phyloP scores from a whole-genome alignment of 2,329 filamentous ascomycete species.

The Nemania sp. region DNA sequence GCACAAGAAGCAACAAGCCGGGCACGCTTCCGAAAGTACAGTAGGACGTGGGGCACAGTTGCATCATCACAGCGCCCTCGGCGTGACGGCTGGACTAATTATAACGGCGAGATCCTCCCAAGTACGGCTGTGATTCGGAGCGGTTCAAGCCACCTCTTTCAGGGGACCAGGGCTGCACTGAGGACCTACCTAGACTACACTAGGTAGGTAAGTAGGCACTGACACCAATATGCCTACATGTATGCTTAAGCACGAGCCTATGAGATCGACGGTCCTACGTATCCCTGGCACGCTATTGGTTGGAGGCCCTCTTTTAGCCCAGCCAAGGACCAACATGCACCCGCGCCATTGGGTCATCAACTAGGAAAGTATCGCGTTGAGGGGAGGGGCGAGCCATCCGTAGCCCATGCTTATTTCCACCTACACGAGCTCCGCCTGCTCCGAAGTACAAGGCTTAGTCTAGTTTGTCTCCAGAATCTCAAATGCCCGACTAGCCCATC shows the following conservation, averaged over 20 bases:
- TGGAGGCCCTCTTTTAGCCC: neutral
- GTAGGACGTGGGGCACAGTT: neutral
- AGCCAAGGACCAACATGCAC: constrained; percentile 9
- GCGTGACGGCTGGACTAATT: neutral
- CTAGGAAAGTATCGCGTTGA: neutral
- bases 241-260: too few relatives aligned
- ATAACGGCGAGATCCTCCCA: neutral
- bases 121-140: neutral
- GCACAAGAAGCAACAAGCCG: constrained; percentile 2
- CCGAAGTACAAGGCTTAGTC: constrained; percentile 3
- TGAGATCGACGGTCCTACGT: too few relatives aligned
- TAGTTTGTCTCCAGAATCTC: constrained; percentile 1
- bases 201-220: too few relatives aligned
- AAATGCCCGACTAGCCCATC: neutral
- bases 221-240: too few relatives aligned
- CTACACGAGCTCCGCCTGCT: constrained; percentile 11
- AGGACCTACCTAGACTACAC: too few relatives aligned
- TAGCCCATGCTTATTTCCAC: constrained; percentile 4
- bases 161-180: neutral
- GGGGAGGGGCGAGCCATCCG: too few relatives aligned
- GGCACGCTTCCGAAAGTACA: constrained; percentile 5
- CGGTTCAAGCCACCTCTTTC: constrained; percentile 11
- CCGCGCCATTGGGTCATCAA: constrained; percentile 16
- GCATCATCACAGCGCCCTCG: neutral
- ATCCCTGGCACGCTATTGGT: constrained; percentile 7